These are phyloP conservation scores for Cryphonectria nitschkei DNA, from an alignment of 2,329 filamentous ascomycete genomes.

Conservation along the genomic window DNA sequence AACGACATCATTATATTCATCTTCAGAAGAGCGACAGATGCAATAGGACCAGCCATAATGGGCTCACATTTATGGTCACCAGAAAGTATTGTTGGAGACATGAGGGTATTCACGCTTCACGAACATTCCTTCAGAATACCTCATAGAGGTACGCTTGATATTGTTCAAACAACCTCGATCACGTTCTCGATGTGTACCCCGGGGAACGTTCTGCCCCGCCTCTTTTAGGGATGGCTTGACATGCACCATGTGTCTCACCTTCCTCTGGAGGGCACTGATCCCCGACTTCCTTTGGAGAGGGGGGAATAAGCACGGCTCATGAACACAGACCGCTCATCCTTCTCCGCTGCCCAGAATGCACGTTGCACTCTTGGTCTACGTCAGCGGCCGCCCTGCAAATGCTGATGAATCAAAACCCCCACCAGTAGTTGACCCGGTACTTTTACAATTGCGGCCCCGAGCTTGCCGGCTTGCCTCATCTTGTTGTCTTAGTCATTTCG, in stretches of 20 bases:
- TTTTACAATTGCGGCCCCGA: neutral
- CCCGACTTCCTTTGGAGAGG: neutral
- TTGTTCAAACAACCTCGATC: neutral
- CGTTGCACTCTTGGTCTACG: neutral
- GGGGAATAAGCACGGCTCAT: neutral
- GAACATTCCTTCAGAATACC: neutral
- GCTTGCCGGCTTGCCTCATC: neutral
- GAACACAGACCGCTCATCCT: slow-evolving; percentile 1
- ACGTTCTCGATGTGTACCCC: neutral
- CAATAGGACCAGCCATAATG: neutral
- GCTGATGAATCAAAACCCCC: neutral
- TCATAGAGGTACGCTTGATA: neutral
- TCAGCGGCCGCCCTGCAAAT: neutral
- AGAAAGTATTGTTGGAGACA: neutral
- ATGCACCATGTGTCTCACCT: neutral
- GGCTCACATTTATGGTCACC: neutral
- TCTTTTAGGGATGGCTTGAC: neutral
- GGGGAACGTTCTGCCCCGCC: neutral
- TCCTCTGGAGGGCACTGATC: neutral
- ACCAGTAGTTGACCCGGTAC: neutral
- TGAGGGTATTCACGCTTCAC: neutral
- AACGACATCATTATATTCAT: neutral
- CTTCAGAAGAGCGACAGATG: neutral
- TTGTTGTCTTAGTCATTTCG: neutral
- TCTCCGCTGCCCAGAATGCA: neutral